A percentile compares a stretch with the other conserved stretches of the same genome.
These are phyloP conservation scores for Rhodosporidiobolus sp. DNA, from an alignment of 768 basidiomycete genomes.

Conservation along the genomic window DNA sequence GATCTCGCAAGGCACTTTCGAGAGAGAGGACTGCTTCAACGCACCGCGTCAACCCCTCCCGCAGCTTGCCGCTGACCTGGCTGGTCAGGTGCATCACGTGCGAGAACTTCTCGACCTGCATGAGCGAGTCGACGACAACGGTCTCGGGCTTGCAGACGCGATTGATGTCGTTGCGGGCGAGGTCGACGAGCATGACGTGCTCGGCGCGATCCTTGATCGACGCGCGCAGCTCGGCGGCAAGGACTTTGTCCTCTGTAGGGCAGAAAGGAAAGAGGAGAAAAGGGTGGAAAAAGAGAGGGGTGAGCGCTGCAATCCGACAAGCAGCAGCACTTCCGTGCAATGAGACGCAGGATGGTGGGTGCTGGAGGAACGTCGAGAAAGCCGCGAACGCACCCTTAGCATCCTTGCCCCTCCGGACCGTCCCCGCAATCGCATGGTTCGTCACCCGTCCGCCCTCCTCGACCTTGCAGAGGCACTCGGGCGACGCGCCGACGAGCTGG, in stretches of 20 bases:
- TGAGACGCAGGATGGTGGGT: no score
- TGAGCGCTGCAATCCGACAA: no score
- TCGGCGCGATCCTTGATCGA: constrained; percentile 96
- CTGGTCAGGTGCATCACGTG: constrained; percentile 98
- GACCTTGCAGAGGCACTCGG: constrained; percentile 95
- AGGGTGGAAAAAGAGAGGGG: not conserved
- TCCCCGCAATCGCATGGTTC: constrained; percentile 98
- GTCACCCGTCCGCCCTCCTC: constrained; percentile 75
- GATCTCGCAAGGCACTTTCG: no score
- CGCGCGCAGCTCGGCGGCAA: constrained; percentile 68
- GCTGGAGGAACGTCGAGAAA: not conserved
- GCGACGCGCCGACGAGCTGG: constrained; percentile 95
- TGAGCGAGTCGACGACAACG: constrained; percentile 91
- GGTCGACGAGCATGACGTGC: constrained; percentile 98
- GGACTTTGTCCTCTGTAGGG: constrained; percentile 76
- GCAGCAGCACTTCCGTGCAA: no score
- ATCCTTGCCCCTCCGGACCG: constrained; percentile 79
- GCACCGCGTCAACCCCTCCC: constrained; percentile 79
- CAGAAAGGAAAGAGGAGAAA: not conserved
- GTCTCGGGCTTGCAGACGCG: constrained; percentile 91
- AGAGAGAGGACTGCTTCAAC: constrained; percentile 14
- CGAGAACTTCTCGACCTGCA: constrained; percentile 90
- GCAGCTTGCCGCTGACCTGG: constrained; percentile 80
- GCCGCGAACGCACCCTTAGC: constrained; percentile 64
- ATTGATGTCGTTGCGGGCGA: constrained; percentile 97